phyloP scores from a whole-genome alignment of 163 green algal genomes.

The Scenedesmus sp. region DNA sequence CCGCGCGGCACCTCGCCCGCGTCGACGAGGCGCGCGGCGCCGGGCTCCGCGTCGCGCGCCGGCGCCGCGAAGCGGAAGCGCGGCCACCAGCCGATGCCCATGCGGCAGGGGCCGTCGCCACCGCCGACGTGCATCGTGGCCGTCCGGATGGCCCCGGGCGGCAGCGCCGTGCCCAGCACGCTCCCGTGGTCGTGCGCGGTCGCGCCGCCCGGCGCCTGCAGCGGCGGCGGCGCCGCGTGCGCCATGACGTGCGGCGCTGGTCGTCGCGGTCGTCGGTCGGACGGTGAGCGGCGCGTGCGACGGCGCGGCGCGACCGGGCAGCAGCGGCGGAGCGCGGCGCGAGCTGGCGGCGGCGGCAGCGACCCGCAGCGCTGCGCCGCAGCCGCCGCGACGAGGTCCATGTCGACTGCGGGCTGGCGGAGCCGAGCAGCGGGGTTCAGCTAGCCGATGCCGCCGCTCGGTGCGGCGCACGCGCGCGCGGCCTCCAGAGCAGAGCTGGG shows the following conservation, averaged over 20 bases:
- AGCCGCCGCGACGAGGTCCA: too few relatives aligned
- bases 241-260: not conserved
- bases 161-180: not conserved
- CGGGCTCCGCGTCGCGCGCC: not conserved
- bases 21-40: not conserved
- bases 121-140: not conserved
- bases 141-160: not conserved
- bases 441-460: too few relatives aligned
- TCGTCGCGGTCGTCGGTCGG: too few relatives aligned
- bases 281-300: too few relatives aligned
- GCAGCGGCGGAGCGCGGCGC: too few relatives aligned
- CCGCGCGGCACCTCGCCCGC: not conserved
- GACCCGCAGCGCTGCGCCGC: too few relatives aligned
- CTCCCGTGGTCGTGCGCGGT: not conserved
- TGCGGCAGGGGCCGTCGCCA: conserved; percentile 12
- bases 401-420: too few relatives aligned
- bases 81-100: conserved; percentile 48
- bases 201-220: not conserved
- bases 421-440: too few relatives aligned
- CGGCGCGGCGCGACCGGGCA: too few relatives aligned
- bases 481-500: too few relatives aligned
- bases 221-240: not conserved
- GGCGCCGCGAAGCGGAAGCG: conserved; percentile 33
- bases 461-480: too few relatives aligned
- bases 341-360: too few relatives aligned